These are phyloP conservation scores for Aspergillus sp. DNA, from an alignment of 2,329 filamentous ascomycete genomes.

Conservation along the genomic window DNA sequence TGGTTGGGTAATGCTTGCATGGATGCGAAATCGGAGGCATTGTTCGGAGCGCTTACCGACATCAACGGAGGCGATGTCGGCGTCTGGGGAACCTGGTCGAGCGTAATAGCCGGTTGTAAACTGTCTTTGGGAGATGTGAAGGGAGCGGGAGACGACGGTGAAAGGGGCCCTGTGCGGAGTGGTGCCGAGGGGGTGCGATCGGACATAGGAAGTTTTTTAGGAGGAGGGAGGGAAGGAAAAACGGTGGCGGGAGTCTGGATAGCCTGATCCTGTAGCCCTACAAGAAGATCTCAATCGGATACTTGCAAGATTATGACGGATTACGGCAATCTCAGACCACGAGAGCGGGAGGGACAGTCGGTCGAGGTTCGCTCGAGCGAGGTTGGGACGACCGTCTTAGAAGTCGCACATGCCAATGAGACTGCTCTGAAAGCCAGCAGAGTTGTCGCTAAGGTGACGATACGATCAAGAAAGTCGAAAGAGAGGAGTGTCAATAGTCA, in stretches of 20 bases:
- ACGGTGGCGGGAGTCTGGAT: conserved; percentile 18
- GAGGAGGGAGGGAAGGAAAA: conserved; percentile 12
- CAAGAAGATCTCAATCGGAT: conserved; percentile 8
- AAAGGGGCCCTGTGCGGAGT: conserved; percentile 41
- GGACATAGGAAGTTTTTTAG: conserved; percentile 36
- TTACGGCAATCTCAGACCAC: conserved; percentile 13
- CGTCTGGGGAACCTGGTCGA: conserved; percentile 37
- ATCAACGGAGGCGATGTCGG: conserved; percentile 50
- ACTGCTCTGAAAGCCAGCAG: conserved; percentile 15
- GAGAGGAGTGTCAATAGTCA: conserved; percentile 20
- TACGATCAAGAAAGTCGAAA: conserved; percentile 1
- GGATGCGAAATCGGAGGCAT: conserved; percentile 48
- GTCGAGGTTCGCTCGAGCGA: conserved; percentile 36
- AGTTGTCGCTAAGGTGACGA: conserved; percentile 14
- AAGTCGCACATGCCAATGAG: conserved; percentile 35
- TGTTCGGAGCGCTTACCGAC: conserved; percentile 50
- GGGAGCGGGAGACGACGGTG: conserved; percentile 44
- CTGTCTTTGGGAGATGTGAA: conserved; percentile 40
- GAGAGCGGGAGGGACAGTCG: conserved; percentile 19
- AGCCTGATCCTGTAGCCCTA: conserved; percentile 14
- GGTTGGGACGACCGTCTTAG: conserved; percentile 31
- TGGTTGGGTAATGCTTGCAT: conserved; percentile 47
- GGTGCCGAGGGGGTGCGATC: conserved; percentile 34
- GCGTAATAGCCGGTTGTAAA: conserved; percentile 26
- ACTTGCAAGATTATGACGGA: conserved; percentile 11